Evolutionary conservation across 1,139 yeast species (phyloP), one percentile per base, ranked within the genome.

Genomic region (Debaryomyces subglobosus): DNA sequence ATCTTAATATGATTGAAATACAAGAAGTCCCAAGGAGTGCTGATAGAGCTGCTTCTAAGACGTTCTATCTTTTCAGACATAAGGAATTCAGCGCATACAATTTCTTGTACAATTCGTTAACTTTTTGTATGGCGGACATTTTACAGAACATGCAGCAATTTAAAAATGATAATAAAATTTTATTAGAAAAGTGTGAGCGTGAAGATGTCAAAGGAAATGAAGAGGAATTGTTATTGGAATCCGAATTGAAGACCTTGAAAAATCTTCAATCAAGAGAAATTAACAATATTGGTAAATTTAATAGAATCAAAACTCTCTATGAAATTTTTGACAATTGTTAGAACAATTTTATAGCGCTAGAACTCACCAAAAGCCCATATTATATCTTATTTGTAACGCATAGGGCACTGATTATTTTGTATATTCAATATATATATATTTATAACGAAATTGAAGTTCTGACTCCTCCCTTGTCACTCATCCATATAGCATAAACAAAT

Each of bases 21-120:
- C 98, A 94, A 65, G 99, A 95, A 69, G 88, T 94, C 29, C 98
- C 99, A 7, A 81, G 95, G 61, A 86, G 96, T 32, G 86, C 85
- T 29, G 98, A 92, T 64, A 78, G 99, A 54, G 94, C 96, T 2
- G 97, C 98, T 0, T 85, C 90, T 38, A 84, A 96, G 57, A 86
- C 97, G 1, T 86, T 87, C 41, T 94, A 84, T 62, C 77, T 94
- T 42, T 94, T 90, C 77, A 81, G 90, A 63, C 88, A 85, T 57
- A 83, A 82, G 47, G 84, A 84, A 49, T 79, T 79, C 49, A 60
- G 85, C 32, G 78, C 87, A 55, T 84, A 82, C 73, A 82, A 84
- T 50, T 69, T 62, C 50, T 59, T 75, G 43, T 55, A 60, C 21
- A 65, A 68, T 45, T 62, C 77, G 2, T 54, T 76, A 32, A 53